Percentiles rank a stretch among this genome's conserved stretches.
phyloP scores from a whole-genome alignment of 371 early-diverging fungal species.

The Apophysomyces variabilis region DNA sequence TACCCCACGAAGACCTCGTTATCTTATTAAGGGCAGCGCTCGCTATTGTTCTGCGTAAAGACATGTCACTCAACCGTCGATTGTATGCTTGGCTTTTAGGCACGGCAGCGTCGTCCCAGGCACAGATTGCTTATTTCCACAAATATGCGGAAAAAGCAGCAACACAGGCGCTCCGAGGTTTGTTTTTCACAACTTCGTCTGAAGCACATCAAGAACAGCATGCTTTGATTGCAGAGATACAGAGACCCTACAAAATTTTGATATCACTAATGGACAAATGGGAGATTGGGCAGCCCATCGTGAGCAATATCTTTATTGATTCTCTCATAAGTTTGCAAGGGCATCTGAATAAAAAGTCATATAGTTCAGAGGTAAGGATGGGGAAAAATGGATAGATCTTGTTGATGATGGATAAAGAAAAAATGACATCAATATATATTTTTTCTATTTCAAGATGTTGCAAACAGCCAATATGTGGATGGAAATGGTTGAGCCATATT shows the following conservation, averaged over 20 bases:
- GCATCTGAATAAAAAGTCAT: conserved; percentile 43
- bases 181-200: conserved; percentile 49
- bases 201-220: conserved; percentile 18
- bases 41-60: conserved; percentile 83
- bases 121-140: conserved; percentile 41
- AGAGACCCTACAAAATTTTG: conserved; percentile 78
- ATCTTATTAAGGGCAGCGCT: conserved; percentile 73
- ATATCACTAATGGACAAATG: conserved; percentile 88
- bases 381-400: background rate
- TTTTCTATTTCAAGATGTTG: conserved; percentile 48
- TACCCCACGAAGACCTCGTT: conserved; percentile 65
- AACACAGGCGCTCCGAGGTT: conserved; percentile 54
- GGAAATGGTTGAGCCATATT: conserved; percentile 83
- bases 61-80: conserved; percentile 93
- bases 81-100: conserved; percentile 90
- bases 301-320: conserved; percentile 75
- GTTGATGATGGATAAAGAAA: too few relatives aligned
- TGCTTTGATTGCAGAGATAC: conserved; percentile 55
- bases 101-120: conserved; percentile 33
- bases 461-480: conserved; percentile 89
- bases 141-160: conserved; percentile 45
- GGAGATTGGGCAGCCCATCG: conserved; percentile 80
- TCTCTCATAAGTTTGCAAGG: conserved; percentile 67
- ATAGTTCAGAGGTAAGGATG: conserved; percentile 48
- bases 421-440: background rate